Percentiles rank a stretch among this genome's conserved stretches.
phyloP scores from a whole-genome alignment of 441 rosid species.

The Euphorbia schlechtendalii region DNA sequence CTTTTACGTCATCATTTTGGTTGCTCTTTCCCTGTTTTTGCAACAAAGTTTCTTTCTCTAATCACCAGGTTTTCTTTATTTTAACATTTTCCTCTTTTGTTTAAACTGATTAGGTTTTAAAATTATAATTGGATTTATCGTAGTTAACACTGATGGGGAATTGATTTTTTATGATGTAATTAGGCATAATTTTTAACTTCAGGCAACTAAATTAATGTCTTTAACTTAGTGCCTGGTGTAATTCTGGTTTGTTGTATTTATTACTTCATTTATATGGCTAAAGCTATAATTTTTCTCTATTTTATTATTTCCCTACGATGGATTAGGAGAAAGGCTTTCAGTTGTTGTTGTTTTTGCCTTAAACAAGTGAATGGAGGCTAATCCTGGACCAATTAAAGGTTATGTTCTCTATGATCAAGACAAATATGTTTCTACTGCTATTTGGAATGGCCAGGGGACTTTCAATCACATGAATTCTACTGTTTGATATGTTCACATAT shows the following conservation, averaged over 20 bases:
- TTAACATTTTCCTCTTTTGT: neutral
- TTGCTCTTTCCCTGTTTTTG: neutral
- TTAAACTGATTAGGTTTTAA: neutral
- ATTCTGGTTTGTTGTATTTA: neutral
- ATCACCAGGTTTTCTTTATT: constrained; percentile 2
- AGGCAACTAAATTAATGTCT: neutral
- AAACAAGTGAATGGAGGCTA: constrained; percentile 27
- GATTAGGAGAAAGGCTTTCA: neutral
- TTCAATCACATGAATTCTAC: neutral
- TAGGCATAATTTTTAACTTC: neutral
- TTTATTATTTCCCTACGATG: neutral
- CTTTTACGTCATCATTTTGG: constrained; percentile 25
- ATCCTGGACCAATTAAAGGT: constrained; percentile 80
- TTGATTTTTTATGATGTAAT: constrained; percentile 8
- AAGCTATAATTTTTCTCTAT: neutral
- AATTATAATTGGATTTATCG: neutral
- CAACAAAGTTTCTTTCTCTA: neutral
- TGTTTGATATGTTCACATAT: neutral
- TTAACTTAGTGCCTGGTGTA: neutral
- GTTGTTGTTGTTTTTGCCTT: neutral
- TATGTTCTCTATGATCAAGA: constrained; percentile 82
- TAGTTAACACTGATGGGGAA: neutral
- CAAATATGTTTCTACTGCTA: constrained; percentile 88
- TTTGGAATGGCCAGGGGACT: constrained; percentile 96
- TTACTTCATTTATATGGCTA: neutral